phyloP scores from a whole-genome alignment of 2,329 filamentous ascomycete species.

The Sporothrix inflata region DNA sequence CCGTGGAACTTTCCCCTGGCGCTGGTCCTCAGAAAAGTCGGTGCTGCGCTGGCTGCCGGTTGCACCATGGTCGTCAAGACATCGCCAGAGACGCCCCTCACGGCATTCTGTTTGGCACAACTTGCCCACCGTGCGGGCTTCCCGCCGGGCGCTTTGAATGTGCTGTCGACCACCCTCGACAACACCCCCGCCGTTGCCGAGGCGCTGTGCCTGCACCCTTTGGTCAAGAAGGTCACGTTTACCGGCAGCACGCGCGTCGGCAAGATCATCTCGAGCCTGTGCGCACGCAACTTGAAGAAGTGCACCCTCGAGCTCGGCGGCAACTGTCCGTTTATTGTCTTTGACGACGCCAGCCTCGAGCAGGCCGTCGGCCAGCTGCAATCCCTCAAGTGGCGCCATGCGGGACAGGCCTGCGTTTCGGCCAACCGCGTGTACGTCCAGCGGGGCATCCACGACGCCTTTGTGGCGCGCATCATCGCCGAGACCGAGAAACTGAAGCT shows the following conservation, averaged over 20 bases:
- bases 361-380: constrained; percentile 56
- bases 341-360: constrained; percentile 69
- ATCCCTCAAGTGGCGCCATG: constrained; percentile 52
- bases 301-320: constrained; percentile 72
- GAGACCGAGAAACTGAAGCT: constrained; percentile 58
- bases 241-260: constrained; percentile 74
- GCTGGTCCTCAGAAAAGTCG: constrained; percentile 68
- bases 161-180: constrained; percentile 50
- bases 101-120: constrained; percentile 68
- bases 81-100: constrained; percentile 74
- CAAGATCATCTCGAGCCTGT: constrained; percentile 64
- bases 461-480: constrained; percentile 42
- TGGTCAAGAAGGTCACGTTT: constrained; percentile 70
- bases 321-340: constrained; percentile 69
- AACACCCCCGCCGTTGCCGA: constrained; percentile 52
- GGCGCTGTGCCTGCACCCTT: constrained; percentile 50
- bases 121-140: constrained; percentile 73
- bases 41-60: constrained; percentile 69
- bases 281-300: constrained; percentile 69
- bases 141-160: constrained; percentile 69
- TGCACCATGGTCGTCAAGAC: constrained; percentile 77
- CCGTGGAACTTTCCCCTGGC: constrained; percentile 75
- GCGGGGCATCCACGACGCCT: constrained; percentile 58
- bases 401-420: constrained; percentile 67
- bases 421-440: constrained; percentile 70